Evolutionary conservation across 106 monocot genomes (phyloP).

Genomic region (Amphibolis antarctica): DNA sequence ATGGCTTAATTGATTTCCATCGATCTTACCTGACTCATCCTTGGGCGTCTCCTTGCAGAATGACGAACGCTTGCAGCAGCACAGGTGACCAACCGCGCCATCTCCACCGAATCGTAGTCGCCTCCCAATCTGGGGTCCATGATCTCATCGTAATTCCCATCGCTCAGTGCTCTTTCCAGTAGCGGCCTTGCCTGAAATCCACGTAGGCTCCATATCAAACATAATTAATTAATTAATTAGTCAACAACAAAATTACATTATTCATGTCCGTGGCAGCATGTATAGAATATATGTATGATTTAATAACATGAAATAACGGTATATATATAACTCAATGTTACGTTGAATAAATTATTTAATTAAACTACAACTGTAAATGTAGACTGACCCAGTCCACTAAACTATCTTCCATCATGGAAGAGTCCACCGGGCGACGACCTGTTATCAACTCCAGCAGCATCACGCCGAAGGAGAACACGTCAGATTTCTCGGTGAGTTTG

Average conservation of each 20-base stretch:
- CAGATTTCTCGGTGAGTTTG: slow-evolving; percentile 11
- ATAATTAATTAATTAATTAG: no score
- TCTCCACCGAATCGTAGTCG: slow-evolving; percentile 41
- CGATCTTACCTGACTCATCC: slow-evolving; percentile 85
- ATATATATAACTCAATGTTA: no score
- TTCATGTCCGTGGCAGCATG: no score
- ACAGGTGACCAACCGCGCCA: slow-evolving; percentile 45
- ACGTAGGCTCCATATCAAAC: no score
- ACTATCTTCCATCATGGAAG: slow-evolving; percentile 15
- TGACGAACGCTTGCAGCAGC: slow-evolving; percentile 75
- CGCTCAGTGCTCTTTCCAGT: slow-evolving; percentile 30
- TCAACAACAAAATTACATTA: no score
- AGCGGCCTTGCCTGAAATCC: slow-evolving; percentile 22
- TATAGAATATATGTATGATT: no score
- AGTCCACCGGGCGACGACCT: slow-evolving; percentile 14
- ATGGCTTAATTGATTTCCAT: no score
- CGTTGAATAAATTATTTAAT: no score
- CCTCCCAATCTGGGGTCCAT: slow-evolving; percentile 53
- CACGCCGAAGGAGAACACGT: slow-evolving; percentile 27
- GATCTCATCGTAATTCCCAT: slow-evolving; percentile 54
- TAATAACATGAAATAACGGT: no score
- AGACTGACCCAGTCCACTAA: slow-evolving; percentile 25
- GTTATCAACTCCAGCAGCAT: slow-evolving; percentile 25
- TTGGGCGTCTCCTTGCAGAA: slow-evolving; percentile 68
- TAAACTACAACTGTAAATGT: no score